Conservation (phyloP, 1,284 basidiomycete genomes). For the Malassezia yamatoensis region DNA sequence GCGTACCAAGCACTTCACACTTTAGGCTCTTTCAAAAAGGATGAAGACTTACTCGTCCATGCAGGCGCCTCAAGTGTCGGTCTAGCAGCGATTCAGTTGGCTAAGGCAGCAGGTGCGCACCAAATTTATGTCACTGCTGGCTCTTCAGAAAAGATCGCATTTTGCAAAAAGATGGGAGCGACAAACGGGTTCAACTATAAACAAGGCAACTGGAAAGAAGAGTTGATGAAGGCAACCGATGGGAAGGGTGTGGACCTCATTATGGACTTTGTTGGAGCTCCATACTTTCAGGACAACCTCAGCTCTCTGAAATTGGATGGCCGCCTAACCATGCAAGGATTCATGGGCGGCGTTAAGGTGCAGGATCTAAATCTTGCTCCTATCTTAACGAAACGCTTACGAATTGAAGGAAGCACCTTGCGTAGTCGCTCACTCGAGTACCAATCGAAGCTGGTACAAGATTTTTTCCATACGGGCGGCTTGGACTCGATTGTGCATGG, state of each 20-base stretch:
- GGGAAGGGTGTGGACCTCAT: conserved; percentile 59
- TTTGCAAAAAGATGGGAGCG: conserved; percentile 58
- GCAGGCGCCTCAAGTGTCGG: conserved; percentile 66
- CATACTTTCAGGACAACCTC: conserved; percentile 74
- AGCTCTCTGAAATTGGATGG: conserved; percentile 67
- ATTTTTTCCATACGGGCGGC: conserved; percentile 52
- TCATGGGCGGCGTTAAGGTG: conserved; percentile 62
- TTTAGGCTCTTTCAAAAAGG: conserved; percentile 51
- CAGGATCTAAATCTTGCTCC: conserved; percentile 59
- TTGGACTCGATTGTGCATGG: conserved; percentile 19
- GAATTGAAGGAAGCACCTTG: conserved; percentile 78
- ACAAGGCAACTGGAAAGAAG: conserved; percentile 64
- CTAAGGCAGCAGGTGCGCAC: conserved; percentile 59
- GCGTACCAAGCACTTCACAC: conserved; percentile 38
- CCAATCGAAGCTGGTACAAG: conserved; percentile 64
- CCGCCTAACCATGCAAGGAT: conserved; percentile 61
- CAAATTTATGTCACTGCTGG: conserved; percentile 60
- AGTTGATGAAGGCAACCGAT: conserved; percentile 49
- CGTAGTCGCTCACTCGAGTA: conserved; percentile 69
- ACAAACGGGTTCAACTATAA: conserved; percentile 74
- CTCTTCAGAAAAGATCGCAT: conserved; percentile 69
- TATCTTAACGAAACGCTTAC: conserved; percentile 73
- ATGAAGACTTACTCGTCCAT: conserved; percentile 73
- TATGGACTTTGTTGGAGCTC: conserved; percentile 76
- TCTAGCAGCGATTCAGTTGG: conserved; percentile 78